Conservation (phyloP, 140 eudicot genomes). For the Ambrosia hybrid region DNA sequence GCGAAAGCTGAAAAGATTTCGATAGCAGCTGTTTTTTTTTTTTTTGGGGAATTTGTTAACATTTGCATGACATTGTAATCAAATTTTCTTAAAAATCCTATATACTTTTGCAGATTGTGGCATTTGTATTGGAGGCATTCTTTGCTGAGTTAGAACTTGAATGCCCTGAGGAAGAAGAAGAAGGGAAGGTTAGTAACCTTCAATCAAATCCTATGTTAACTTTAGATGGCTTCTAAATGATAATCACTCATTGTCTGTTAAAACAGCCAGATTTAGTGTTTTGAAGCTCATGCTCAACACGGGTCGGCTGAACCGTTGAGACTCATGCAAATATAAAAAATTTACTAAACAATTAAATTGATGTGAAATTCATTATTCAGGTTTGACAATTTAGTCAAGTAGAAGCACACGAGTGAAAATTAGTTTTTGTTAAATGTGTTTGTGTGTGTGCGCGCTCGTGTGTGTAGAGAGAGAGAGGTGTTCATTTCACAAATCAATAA, state of each 20-base stretch:
- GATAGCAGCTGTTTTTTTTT: not conserved
- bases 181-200: conserved; percentile 46
- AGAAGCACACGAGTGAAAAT: not conserved
- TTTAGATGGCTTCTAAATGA: conserved; percentile 4
- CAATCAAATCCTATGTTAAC: conserved; percentile 2
- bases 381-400: no score
- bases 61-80: not conserved
- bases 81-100: conserved; percentile 6
- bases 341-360: no score
- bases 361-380: no score
- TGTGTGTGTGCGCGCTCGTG: no score
- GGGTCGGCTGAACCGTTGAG: no score
- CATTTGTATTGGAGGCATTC: conserved; percentile 98
- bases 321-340: no score
- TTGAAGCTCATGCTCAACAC: not conserved
- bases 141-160: conserved; percentile 91
- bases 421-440: not conserved
- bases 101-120: conserved; percentile 62
- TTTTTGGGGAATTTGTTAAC: not conserved
- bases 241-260: not conserved
- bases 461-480: not conserved
- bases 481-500: no score
- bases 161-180: conserved; percentile 46
- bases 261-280: no score
- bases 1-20: conserved; percentile 4